Percentiles rank a stretch among this genome's conserved stretches.
Evolutionary conservation across 257 asterid species (phyloP).

Genomic region (Primulina huaijiensis): DNA sequence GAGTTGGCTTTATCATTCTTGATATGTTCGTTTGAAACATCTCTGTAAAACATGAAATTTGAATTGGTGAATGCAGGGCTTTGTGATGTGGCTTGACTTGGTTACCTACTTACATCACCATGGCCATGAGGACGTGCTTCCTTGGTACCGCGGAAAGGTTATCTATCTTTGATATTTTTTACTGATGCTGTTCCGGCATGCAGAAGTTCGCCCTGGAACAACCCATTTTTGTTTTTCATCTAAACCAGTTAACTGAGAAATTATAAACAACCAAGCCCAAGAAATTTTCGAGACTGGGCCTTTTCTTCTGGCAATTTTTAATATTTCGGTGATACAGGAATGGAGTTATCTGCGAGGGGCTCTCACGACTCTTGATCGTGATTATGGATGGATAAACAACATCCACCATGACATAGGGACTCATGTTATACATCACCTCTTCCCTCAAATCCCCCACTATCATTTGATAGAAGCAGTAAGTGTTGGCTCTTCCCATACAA

Average conservation of each 20-base stretch:
- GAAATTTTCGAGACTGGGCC: neutral
- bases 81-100: slow-evolving; percentile 52
- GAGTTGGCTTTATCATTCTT: too few species aligned
- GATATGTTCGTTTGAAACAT: neutral
- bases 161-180: neutral
- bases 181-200: too few species aligned
- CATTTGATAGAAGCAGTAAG: slow-evolving; percentile 35
- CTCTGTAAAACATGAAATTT: slow-evolving; percentile 23
- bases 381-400: slow-evolving; percentile 40
- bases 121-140: slow-evolving; percentile 55
- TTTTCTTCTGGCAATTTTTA: neutral
- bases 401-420: slow-evolving; percentile 43
- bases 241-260: neutral
- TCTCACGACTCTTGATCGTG: slow-evolving; percentile 42
- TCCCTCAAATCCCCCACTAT: slow-evolving; percentile 42
- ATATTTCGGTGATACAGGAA: slow-evolving; percentile 20
- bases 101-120: slow-evolving; percentile 68
- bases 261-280: neutral
- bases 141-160: slow-evolving; percentile 69
- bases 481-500: neutral
- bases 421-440: slow-evolving; percentile 39
- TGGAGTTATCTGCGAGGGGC: slow-evolving; percentile 46
- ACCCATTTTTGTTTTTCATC: neutral
- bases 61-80: slow-evolving; percentile 30
- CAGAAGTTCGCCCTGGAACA: neutral